These are phyloP conservation scores for Durusdinium trenchii DNA, from an alignment of 73 alveolate species.

Conservation along the genomic window DNA sequence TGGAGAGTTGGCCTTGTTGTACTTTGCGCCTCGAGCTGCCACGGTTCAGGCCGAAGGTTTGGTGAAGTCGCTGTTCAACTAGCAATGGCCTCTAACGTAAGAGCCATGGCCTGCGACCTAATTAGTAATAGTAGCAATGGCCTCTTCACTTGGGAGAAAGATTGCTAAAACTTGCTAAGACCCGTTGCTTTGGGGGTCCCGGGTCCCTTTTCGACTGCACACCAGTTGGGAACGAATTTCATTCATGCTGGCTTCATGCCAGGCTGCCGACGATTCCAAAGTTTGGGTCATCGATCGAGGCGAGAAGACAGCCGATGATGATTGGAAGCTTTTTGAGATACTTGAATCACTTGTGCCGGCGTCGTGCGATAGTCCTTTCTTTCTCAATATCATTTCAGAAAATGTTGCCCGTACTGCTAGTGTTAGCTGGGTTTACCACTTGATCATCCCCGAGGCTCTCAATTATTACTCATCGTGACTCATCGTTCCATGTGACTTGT, in stretches of 20 bases:
- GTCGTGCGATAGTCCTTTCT: too few relatives aligned
- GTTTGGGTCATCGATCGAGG: slow-evolving; percentile 93
- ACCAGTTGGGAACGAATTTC: background rate
- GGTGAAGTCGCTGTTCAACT: too few relatives aligned
- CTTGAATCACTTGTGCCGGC: too few relatives aligned
- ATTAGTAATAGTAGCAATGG: too few relatives aligned
- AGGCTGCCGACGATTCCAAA: slow-evolving; percentile 57
- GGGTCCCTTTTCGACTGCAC: background rate
- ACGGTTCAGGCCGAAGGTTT: slow-evolving; percentile 18
- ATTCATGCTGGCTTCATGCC: background rate
- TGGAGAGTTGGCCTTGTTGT: slow-evolving; percentile 91
- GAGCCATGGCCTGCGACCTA: too few relatives aligned
- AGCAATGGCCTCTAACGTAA: too few relatives aligned
- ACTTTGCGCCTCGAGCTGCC: slow-evolving; percentile 95
- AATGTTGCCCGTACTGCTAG: too few relatives aligned
- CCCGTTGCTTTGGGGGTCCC: background rate
- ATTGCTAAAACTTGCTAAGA: too few relatives aligned
- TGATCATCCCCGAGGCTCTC: background rate
- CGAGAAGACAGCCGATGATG: background rate
- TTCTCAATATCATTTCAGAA: too few relatives aligned
- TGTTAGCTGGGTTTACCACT: too few relatives aligned
- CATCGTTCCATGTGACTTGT: background rate
- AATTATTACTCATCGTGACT: background rate
- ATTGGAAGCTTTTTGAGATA: background rate
- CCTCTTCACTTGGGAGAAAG: background rate